These are phyloP conservation scores for Letharia columbiana DNA, from an alignment of 495 filamentous ascomycete species.

Conservation along the genomic window DNA sequence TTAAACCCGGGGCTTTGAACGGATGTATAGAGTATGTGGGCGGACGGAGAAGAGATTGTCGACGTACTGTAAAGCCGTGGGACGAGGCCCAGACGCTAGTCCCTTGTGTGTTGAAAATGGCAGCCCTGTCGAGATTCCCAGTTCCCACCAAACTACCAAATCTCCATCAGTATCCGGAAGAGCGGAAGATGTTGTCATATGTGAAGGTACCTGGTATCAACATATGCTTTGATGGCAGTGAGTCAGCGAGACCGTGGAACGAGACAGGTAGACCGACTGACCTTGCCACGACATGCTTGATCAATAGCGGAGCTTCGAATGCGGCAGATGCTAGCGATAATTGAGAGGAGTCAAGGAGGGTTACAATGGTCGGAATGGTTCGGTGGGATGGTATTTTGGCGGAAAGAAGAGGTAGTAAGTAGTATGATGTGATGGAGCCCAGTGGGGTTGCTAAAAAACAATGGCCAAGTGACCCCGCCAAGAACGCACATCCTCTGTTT, in stretches of 20 bases:
- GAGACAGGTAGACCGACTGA: constrained; percentile 28
- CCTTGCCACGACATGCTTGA: constrained; percentile 49
- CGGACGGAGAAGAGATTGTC: neutral
- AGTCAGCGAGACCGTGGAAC: constrained; percentile 12
- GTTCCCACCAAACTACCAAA: constrained; percentile 65
- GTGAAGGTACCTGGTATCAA: constrained; percentile 53
- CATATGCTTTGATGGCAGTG: constrained; percentile 44
- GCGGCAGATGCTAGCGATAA: neutral
- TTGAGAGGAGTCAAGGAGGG: neutral
- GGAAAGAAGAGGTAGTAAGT: neutral
- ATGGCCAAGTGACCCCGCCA: constrained; percentile 1
- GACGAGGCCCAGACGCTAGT: constrained; percentile 77
- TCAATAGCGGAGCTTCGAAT: neutral
- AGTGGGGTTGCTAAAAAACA: neutral
- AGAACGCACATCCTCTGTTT: neutral
- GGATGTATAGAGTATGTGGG: neutral
- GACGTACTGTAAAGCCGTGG: constrained; percentile 60
- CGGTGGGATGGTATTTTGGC: neutral
- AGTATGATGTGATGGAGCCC: neutral
- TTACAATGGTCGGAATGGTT: neutral
- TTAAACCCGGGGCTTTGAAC: neutral
- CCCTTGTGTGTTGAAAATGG: constrained; percentile 74
- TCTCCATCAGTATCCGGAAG: constrained; percentile 22
- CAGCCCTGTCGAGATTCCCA: constrained; percentile 77
- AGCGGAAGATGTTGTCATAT: constrained; percentile 14